Conservation (phyloP, 164 flowering plant genomes). For the Tetrastigma voinierianum region DNA sequence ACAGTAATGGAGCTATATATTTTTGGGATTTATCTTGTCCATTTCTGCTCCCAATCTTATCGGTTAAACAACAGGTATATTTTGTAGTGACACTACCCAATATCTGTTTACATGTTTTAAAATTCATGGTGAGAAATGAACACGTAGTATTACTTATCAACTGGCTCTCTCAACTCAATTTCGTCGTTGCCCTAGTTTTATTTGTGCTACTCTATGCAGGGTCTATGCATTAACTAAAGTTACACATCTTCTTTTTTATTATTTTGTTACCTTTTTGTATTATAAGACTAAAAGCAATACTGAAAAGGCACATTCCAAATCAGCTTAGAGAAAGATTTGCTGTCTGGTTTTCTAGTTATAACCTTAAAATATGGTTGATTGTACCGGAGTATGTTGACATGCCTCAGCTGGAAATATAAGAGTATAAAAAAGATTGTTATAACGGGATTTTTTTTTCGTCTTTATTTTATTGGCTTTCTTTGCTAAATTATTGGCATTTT, state of each 20-base stretch:
- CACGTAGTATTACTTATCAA: background rate
- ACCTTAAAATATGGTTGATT: background rate
- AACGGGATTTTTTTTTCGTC: background rate
- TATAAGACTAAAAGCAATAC: too few relatives aligned
- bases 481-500: background rate
- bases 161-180: background rate
- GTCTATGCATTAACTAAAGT: too few relatives aligned
- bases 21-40: constrained; percentile 88
- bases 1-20: constrained; percentile 69
- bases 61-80: constrained; percentile 73
- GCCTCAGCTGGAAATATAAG: background rate
- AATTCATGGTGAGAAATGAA: background rate
- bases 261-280: too few relatives aligned
- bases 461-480: background rate
- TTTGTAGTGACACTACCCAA: too few relatives aligned
- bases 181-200: background rate
- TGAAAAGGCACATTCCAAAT: too few relatives aligned
- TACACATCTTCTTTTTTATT: background rate
- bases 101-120: background rate
- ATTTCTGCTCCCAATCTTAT: constrained; percentile 45
- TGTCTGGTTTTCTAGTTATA: background rate
- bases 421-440: background rate
- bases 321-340: too few relatives aligned
- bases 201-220: background rate
- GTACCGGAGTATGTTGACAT: background rate